Conservation (phyloP, 805 yeast species). For the Sugiyamaella lignohabitans region DNA sequence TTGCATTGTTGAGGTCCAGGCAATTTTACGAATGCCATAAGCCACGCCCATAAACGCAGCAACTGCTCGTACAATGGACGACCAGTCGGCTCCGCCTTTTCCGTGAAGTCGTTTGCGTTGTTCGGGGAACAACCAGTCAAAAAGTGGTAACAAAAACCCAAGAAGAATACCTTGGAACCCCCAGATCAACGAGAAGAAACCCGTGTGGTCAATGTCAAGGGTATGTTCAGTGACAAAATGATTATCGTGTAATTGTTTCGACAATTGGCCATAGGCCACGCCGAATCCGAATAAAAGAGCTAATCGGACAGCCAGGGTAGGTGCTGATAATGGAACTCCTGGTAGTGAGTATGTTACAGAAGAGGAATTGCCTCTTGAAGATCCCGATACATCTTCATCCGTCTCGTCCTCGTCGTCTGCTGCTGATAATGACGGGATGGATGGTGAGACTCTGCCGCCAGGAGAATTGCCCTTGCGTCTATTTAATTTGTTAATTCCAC, state of each 20-base stretch:
- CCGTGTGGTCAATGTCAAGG: slow-evolving; percentile 21
- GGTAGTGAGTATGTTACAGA: background rate
- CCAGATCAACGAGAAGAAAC: slow-evolving; percentile 23
- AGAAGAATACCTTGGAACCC: slow-evolving; percentile 26
- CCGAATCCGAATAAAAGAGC: slow-evolving; percentile 25
- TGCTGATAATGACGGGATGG: background rate
- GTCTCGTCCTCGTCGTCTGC: background rate
- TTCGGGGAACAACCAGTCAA: slow-evolving; percentile 24
- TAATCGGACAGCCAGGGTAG: slow-evolving; percentile 16
- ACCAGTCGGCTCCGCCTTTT: slow-evolving; percentile 29
- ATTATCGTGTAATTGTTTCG: slow-evolving; percentile 27
- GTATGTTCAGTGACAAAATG: slow-evolving; percentile 23
- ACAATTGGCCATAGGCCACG: slow-evolving; percentile 27
- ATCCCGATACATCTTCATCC: background rate
- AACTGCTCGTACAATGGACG: slow-evolving; percentile 33
- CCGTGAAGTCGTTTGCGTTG: slow-evolving; percentile 13
- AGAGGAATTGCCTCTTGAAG: background rate
- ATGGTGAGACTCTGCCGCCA: background rate
- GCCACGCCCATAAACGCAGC: slow-evolving; percentile 36
- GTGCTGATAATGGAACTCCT: slow-evolving; percentile 15
- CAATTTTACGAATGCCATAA: slow-evolving; percentile 34
- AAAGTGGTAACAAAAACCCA: slow-evolving; percentile 26
- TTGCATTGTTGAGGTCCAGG: slow-evolving; percentile 32
- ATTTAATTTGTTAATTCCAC: background rate
- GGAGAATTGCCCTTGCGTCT: background rate